Evolutionary conservation across 805 yeast species (phyloP), one percentile per base, ranked within the genome.

Genomic region (Candida morakotiae): DNA sequence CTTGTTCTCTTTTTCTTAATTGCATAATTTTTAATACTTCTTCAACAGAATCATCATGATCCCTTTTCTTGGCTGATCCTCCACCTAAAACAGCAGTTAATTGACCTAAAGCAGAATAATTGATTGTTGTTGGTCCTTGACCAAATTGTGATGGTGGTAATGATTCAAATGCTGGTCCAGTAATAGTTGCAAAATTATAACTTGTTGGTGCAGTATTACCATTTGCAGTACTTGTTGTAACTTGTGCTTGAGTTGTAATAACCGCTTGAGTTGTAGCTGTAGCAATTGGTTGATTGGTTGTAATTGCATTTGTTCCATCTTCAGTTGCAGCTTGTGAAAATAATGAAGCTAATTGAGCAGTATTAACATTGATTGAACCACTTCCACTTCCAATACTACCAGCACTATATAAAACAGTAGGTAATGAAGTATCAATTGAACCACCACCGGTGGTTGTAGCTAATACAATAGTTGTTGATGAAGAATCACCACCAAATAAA

Each of bases 81-180:
- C 25, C 24, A 16, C 32, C 31, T 22, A 31, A 31, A 8, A 21
- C 31, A 18, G 35, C 39, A 30, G 35, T 23, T 10, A 36, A 19
- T 26, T 28, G 33, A 26, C 32, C 29, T 14, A 36, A 36, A 2
- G 17, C 28, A 5, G 39, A 36, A 15, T 36, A 36, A 15, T 36
- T 36, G 24, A 36, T 36, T 4, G 39, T 29, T 2, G 35, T 31
- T 31, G 39, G 34, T 13, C 31, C 35, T 23, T 23, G 27, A 30
- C 39, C 39, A 24, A 36, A 36, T 25, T 30, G 39, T 10, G 39
- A 27, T 13, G 35, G 15, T 14, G 39, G 39, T 23, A 31, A 18
- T 9, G 39, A 36, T 31, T 22, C 24, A 20, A 36, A 36, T n/a
- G 39, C 35, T 18, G 35, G 35, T 7, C 39, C 39, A 21, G 35